These are phyloP conservation scores for Clavulina sp. DNA, from an alignment of 768 basidiomycete species.

Conservation along the genomic window DNA sequence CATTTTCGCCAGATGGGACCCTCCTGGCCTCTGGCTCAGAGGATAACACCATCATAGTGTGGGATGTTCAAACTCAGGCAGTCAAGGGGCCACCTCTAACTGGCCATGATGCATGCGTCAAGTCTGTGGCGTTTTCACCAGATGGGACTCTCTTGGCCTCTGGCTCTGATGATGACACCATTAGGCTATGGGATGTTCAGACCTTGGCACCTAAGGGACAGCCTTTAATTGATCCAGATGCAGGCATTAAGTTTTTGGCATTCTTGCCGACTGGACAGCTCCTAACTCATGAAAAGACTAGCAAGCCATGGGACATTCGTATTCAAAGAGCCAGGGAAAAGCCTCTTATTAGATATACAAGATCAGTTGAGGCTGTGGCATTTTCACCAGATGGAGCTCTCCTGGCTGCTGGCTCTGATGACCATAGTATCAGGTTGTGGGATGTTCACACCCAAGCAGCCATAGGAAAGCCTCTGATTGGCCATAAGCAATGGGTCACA, in stretches of 20 bases:
- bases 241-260: not conserved
- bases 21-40: not conserved
- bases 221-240: not conserved
- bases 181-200: constrained; percentile 28
- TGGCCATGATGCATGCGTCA: constrained; percentile 28
- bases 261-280: constrained; percentile 2
- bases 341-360: constrained; percentile 17
- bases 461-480: not conserved
- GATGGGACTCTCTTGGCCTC: constrained; percentile 26
- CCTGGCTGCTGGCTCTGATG: not conserved
- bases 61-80: not conserved
- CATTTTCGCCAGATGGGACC: not conserved
- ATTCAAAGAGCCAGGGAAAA: not conserved
- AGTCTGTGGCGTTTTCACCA: constrained; percentile 29
- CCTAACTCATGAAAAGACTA: not conserved
- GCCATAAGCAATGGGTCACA: not conserved
- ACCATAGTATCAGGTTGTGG: not conserved
- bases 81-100: constrained; percentile 8
- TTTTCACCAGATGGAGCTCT: not conserved
- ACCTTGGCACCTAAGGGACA: too few species aligned
- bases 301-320: not conserved
- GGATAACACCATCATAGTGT: not conserved
- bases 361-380: constrained; percentile 13
- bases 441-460: not conserved
- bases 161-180: constrained; percentile 25